A percentile compares a stretch with the other conserved stretches of the same genome.
Conservation (phyloP, 192 early-diverging fungal species). For the Coemansia javaensis region DNA sequence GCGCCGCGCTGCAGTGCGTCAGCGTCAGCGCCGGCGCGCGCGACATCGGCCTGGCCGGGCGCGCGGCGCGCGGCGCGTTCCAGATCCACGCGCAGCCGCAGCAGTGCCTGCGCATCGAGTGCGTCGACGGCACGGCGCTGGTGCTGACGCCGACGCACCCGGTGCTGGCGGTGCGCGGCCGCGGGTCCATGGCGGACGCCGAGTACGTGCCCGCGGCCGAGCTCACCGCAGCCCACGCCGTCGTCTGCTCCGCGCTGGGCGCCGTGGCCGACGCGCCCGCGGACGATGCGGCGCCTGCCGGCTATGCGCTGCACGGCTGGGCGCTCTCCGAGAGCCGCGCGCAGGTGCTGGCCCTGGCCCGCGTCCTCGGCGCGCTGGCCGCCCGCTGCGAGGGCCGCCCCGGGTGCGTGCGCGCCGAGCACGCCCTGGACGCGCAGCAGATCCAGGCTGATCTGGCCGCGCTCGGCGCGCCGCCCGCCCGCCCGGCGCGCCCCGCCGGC, state of each 20-base stretch:
- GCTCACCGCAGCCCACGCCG: constrained; percentile 20
- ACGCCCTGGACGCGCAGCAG: constrained; percentile 21
- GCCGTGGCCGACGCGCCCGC: constrained; percentile 17
- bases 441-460: constrained; percentile 21
- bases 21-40: not conserved
- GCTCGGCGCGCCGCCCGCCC: constrained; percentile 6
- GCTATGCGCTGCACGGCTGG: constrained; percentile 12
- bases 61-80: constrained; percentile 29
- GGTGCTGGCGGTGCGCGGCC: constrained; percentile 26
- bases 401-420: not conserved
- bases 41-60: constrained; percentile 10
- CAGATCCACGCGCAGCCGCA: constrained; percentile 36
- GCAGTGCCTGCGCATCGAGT: constrained; percentile 27
- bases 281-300: not conserved
- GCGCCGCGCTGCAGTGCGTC: constrained; percentile 26
- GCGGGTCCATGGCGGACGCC: constrained; percentile 13
- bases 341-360: constrained; percentile 38
- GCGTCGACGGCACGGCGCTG: constrained; percentile 33
- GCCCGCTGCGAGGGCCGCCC: constrained; percentile 2
- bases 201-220: constrained; percentile 31
- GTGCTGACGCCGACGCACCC: constrained; percentile 46
- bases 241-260: constrained; percentile 40
- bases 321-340: constrained; percentile 13
- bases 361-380: constrained; percentile 30
- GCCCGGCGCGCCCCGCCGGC: not conserved